Evolutionary conservation across 2,329 filamentous ascomycete species (phyloP).

Genomic region (Periconia macrospinosa): DNA sequence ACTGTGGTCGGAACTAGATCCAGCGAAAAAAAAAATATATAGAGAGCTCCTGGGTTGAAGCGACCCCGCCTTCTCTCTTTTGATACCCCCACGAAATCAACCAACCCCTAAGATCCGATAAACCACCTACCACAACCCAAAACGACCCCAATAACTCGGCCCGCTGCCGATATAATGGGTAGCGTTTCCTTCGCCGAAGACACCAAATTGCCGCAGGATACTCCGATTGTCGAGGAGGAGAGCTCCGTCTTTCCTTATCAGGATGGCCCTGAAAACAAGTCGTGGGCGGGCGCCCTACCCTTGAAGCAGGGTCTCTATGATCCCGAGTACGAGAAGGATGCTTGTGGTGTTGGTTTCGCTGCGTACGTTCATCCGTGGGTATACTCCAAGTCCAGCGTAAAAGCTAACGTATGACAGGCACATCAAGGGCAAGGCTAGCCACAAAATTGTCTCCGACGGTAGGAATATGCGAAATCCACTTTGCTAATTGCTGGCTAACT

Average conservation of each 20-base stretch:
- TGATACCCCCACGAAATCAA: slow-evolving; percentile 14
- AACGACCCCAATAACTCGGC: slow-evolving; percentile 44
- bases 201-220: slow-evolving; percentile 51
- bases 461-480: slow-evolving; percentile 39
- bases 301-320: slow-evolving; percentile 99
- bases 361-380: slow-evolving; percentile 64
- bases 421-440: slow-evolving; percentile 95
- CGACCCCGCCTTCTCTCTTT: slow-evolving; percentile 24
- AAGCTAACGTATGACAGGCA: slow-evolving; percentile 61
- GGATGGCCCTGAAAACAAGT: slow-evolving; percentile 75
- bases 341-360: slow-evolving; percentile 98
- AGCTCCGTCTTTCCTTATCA: slow-evolving; percentile 80
- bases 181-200: slow-evolving; percentile 56
- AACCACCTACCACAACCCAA: slow-evolving; percentile 5
- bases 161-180: slow-evolving; percentile 58
- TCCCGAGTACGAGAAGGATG: slow-evolving; percentile 95
- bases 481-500: background rate
- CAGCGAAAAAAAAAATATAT: slow-evolving; percentile 29
- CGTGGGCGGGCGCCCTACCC: slow-evolving; percentile 92
- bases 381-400: background rate
- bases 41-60: slow-evolving; percentile 22
- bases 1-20: slow-evolving; percentile 5
- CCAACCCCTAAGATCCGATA: slow-evolving; percentile 15
- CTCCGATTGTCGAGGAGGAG: slow-evolving; percentile 60
- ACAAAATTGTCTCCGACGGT: slow-evolving; percentile 99